Percentiles rank a stretch among this genome's conserved stretches.
phyloP scores from a whole-genome alignment of 208 protist genomes.

The Acanthamoeba rhysodes region DNA sequence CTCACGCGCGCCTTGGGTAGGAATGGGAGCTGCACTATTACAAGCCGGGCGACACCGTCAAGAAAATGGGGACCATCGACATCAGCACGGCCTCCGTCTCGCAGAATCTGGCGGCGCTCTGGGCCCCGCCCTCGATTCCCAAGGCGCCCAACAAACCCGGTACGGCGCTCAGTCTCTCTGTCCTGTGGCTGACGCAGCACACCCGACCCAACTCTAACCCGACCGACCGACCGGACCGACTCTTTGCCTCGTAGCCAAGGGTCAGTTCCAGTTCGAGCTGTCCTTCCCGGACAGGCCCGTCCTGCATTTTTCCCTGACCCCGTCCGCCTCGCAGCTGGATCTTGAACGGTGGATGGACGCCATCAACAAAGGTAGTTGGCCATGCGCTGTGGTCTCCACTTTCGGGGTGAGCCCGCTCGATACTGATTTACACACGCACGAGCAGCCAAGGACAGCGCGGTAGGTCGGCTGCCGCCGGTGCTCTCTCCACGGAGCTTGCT shows the following conservation, averaged over 20 bases:
- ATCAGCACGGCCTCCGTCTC: slow-evolving; percentile 24
- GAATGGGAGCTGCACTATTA: slow-evolving; percentile 56
- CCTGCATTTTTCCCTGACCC: slow-evolving; percentile 27
- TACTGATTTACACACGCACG: too few species aligned
- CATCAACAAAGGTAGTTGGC: slow-evolving; percentile 7
- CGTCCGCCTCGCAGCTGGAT: background rate
- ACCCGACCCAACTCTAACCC: too few species aligned
- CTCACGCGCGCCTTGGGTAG: background rate
- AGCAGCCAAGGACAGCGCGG: background rate
- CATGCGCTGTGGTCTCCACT: background rate
- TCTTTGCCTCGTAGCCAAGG: background rate
- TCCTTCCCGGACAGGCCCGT: background rate
- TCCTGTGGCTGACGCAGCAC: background rate
- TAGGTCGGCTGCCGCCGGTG: background rate
- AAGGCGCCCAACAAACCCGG: slow-evolving; percentile 13
- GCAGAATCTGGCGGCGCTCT: slow-evolving; percentile 30
- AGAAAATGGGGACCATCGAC: slow-evolving; percentile 33
- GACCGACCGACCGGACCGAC: too few species aligned
- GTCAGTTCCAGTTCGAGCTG: slow-evolving; percentile 38
- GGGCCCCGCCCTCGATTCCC: background rate
- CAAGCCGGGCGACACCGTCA: background rate
- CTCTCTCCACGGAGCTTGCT: background rate
- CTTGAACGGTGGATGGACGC: background rate
- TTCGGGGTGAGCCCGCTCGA: too few species aligned
- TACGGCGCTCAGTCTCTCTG: background rate